Conservation (phyloP, 1,284 basidiomycete genomes). For the Omphalotus olearius region DNA sequence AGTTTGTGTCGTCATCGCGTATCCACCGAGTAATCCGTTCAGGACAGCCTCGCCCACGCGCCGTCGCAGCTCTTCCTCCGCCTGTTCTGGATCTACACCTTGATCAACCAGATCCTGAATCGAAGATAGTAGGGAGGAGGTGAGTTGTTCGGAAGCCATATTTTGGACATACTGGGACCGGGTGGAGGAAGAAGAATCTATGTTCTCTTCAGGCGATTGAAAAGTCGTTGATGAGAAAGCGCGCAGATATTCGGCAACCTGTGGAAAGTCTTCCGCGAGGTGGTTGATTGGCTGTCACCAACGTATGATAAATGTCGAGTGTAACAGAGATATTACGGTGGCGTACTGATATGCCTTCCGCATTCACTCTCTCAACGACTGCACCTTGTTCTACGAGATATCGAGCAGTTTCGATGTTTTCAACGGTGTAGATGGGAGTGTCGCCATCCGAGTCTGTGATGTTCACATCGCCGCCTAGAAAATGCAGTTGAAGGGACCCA, state of each 20-base stretch:
- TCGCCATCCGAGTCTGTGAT: conserved; percentile 84
- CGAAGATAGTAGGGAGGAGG: conserved; percentile 61
- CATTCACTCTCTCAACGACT: conserved; percentile 55
- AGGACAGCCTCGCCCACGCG: conserved; percentile 59
- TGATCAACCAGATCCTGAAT: conserved; percentile 67
- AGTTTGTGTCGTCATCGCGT: conserved; percentile 32
- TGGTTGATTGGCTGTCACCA: conserved; percentile 63
- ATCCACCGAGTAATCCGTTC: conserved; percentile 56
- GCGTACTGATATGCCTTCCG: conserved; percentile 73
- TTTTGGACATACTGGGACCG: conserved; percentile 71
- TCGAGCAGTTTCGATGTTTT: conserved; percentile 73
- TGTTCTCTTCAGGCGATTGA: neutral
- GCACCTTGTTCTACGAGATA: conserved; percentile 85
- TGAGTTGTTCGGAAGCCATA: conserved; percentile 63
- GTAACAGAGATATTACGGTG: neutral
- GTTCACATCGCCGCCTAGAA: conserved; percentile 78
- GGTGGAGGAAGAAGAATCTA: conserved; percentile 16
- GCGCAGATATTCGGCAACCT: conserved; percentile 68
- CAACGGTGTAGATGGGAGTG: conserved; percentile 89
- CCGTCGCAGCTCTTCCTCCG: conserved; percentile 51
- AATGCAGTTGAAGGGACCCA: conserved; percentile 7
- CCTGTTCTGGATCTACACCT: conserved; percentile 57
- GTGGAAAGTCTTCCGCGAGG: conserved; percentile 77
- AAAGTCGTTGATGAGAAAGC: conserved; percentile 26
- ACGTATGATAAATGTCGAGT: neutral